Percentiles rank a stretch among this genome's conserved stretches.
Conservation (phyloP, 306 rosid species). For the Prunus salicina region DNA sequence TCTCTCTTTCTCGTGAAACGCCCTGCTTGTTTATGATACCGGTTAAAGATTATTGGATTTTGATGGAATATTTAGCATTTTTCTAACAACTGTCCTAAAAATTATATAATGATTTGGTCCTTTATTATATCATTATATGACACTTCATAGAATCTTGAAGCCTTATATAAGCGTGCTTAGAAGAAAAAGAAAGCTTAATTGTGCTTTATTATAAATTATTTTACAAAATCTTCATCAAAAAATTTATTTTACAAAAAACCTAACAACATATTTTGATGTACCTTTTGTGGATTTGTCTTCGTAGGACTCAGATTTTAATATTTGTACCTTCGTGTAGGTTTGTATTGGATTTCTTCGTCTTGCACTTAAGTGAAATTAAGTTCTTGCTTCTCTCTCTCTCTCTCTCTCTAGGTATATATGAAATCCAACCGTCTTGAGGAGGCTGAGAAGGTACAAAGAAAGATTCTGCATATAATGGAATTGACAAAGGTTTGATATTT, state of each 20-base stretch:
- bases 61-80: no score
- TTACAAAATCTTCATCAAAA: background rate
- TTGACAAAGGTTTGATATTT: slow-evolving; percentile 58
- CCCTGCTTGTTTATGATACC: no score
- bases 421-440: slow-evolving; percentile 59
- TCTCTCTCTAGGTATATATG: slow-evolving; percentile 46
- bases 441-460: slow-evolving; percentile 78
- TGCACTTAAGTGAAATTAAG: slow-evolving; percentile 16
- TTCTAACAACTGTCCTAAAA: no score
- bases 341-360: slow-evolving; percentile 7
- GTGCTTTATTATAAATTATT: no score
- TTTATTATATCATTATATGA: no score
- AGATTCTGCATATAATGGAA: slow-evolving; percentile 74
- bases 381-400: background rate
- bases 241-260: background rate
- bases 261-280: background rate
- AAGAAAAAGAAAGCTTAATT: no score
- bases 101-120: no score
- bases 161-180: no score
- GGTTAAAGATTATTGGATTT: no score
- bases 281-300: background rate
- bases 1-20: no score
- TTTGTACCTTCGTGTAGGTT: background rate
- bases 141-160: no score
- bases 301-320: no score